Conservation (phyloP, 2,329 filamentous ascomycete genomes). For the Xylariaceae sp. region DNA sequence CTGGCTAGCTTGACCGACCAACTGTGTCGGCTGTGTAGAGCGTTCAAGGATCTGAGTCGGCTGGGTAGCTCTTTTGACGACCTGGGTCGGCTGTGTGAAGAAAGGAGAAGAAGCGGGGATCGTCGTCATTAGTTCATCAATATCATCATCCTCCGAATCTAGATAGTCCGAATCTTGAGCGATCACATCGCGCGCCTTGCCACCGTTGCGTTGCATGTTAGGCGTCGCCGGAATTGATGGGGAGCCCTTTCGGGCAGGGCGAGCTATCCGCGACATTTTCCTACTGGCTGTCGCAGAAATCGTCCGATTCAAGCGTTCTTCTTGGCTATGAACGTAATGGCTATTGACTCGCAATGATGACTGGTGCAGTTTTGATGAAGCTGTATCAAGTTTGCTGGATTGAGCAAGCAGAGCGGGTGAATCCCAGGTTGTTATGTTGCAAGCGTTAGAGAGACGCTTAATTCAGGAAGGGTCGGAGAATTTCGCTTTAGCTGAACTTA, state of each 20-base stretch:
- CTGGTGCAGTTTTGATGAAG: not conserved
- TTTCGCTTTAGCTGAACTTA: too few species aligned
- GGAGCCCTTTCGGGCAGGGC: slow-evolving; percentile 2
- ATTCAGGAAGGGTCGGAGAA: too few species aligned
- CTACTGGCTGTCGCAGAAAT: not conserved
- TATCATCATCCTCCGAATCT: slow-evolving; percentile 36
- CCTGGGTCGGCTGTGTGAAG: slow-evolving; percentile 44
- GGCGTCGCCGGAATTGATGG: slow-evolving; percentile 14
- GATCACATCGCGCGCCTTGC: slow-evolving; percentile 5
- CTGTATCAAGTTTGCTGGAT: not conserved
- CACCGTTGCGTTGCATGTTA: slow-evolving; percentile 12
- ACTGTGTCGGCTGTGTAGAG: slow-evolving; percentile 57
- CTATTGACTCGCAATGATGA: not conserved
- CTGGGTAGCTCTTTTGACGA: slow-evolving; percentile 34
- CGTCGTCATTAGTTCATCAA: slow-evolving; percentile 40
- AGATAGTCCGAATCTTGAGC: slow-evolving; percentile 22
- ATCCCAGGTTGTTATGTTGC: too few species aligned
- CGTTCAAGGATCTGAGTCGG: slow-evolving; percentile 34
- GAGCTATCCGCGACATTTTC: slow-evolving; percentile 7
- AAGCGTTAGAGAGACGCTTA: too few species aligned
- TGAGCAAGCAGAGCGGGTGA: too few species aligned
- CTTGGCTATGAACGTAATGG: not conserved
- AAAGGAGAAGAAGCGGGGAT: slow-evolving; percentile 40
- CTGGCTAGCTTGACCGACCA: slow-evolving; percentile 43
- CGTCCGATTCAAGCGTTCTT: not conserved